Base-by-base conservation (phyloP, 306 rosid species). In the Hippophae gyantsensis region DNA sequence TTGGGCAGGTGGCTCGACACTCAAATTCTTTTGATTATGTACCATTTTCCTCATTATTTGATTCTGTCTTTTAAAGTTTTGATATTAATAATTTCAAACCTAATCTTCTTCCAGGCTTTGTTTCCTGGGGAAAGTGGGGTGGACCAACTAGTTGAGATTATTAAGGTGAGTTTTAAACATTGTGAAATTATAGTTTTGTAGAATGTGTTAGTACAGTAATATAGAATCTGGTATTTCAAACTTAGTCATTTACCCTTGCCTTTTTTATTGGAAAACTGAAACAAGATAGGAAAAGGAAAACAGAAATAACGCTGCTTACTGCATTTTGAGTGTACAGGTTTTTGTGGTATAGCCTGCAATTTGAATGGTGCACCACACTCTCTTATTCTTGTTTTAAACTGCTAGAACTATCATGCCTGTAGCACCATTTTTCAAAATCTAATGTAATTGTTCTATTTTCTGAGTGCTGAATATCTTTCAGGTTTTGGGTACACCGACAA, bases 91-190 rank as follows among this genome's bases (percentile, higher is more conserved):
- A 23, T 70, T 42, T 73, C 44, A 73, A 38, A 48, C 64, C 58
- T 66, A 70, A 48, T 66, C 79, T 56, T 73, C 56, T 69, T 84
- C 62, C 93, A 92, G 98, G 96, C 98, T 57, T 71, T 92, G 82
- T 92, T 92, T 69, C 98, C 98, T 60, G 98, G 96, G 43, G 98
- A 92, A 77, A 92, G 98, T 76, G 98, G 98, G 54, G 98, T 92
- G 48, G 98, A 92, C 77, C 98, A 92, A 69, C 89, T 92, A 68
- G 98, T 92, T 71, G 98, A 92, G 82, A 85, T 92, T 71, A 92
- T 92, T 70, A 92, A 92, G 98, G 98, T 92, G 67, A 67, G 75
- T 13, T 6, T 13, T 13, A 6, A 12, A 12, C n/a, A 12, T 23
- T 13, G 7, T 49, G 47, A 58, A 18, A 13, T 48, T 6, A 45